phyloP scores from a whole-genome alignment of 257 asterid species.

The Salvia miltiorrhiza region DNA sequence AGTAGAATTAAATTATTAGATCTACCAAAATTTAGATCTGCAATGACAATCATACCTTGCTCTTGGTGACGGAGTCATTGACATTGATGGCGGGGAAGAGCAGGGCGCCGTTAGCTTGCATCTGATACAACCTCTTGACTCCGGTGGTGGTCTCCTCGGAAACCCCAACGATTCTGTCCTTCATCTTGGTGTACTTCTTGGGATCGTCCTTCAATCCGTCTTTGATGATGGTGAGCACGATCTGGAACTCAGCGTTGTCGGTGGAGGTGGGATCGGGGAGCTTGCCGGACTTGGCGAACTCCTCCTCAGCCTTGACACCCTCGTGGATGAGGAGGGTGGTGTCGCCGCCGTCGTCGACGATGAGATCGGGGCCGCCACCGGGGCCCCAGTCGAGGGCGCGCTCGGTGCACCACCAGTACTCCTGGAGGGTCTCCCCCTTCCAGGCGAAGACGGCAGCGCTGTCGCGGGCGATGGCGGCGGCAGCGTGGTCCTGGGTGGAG shows the following conservation, averaged over 20 bases:
- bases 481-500: slow-evolving; percentile 90
- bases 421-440: slow-evolving; percentile 86
- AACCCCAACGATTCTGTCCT: slow-evolving; percentile 81
- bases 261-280: slow-evolving; percentile 75
- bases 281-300: slow-evolving; percentile 49
- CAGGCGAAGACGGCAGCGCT: slow-evolving; percentile 92
- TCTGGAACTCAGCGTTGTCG: slow-evolving; percentile 77
- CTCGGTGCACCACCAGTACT: slow-evolving; percentile 98
- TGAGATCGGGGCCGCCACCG: slow-evolving; percentile 76
- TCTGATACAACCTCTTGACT: slow-evolving; percentile 87
- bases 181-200: slow-evolving; percentile 62
- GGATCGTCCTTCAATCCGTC: slow-evolving; percentile 76
- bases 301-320: slow-evolving; percentile 89
- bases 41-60: slow-evolving; percentile 58
- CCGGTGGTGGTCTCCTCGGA: slow-evolving; percentile 96
- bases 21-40: not conserved
- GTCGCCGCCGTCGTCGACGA: slow-evolving; percentile 92
- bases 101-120: slow-evolving; percentile 74
- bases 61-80: slow-evolving; percentile 86
- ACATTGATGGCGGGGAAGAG: slow-evolving; percentile 84
- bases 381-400: slow-evolving; percentile 90
- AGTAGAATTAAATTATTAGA: not conserved
- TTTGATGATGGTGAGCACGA: slow-evolving; percentile 56
- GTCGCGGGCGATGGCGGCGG: slow-evolving; percentile 83
- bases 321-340: slow-evolving; percentile 79